Base-by-base conservation (phyloP, 177 flowering plant genomes). In the Vitis hybrid region DNA sequence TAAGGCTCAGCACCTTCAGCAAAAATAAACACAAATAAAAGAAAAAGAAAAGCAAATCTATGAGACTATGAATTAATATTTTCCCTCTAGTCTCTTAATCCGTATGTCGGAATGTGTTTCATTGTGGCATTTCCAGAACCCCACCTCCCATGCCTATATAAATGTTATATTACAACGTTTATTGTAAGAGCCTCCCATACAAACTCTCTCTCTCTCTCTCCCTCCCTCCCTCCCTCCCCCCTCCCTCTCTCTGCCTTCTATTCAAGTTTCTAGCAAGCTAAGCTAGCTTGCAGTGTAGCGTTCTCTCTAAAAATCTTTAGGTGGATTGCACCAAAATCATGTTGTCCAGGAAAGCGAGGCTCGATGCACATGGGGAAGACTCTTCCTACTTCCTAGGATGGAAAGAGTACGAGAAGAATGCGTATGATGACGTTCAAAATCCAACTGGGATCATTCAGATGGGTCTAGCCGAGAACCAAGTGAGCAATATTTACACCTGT, bases 321-420 rank as follows among this genome's bases (percentile, higher is more conserved):
- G 47, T 38, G 47, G 47, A 38, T 38, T 38, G 47, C 47, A 38
- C 9, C 47, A 38, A 38, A 38, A 38, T 38, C 47, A 80, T 82
- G 76, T 77, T 92, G 61, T 90, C 98, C 0, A 84, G 20, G 62
- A 89, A 81, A 76, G 88, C 84, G 17, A 74, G 85, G 17, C 75
- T 82, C 71, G 79, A 87, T 54, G 70, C 84, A 0, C 87, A 88
- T 54, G 89, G 88, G 11, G 86, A 85, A 75, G 87, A 87, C 64
- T 86, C 90, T 49, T 79, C 86, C 10, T 86, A 87, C 73, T 87
- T 88, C 77, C 62, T 81, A 2, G 94, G 94, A 54, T 86, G 88
- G 94, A 75, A 89, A 65, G 92, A 86, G 70, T 88, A 88, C 59
- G 92, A 88, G 85, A 86, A 86, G 76, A 88, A 85, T 62, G 89